Percentiles rank a stretch among this genome's conserved stretches.
Conservation (phyloP, 768 basidiomycete genomes). For the Suillus cothurnatus region DNA sequence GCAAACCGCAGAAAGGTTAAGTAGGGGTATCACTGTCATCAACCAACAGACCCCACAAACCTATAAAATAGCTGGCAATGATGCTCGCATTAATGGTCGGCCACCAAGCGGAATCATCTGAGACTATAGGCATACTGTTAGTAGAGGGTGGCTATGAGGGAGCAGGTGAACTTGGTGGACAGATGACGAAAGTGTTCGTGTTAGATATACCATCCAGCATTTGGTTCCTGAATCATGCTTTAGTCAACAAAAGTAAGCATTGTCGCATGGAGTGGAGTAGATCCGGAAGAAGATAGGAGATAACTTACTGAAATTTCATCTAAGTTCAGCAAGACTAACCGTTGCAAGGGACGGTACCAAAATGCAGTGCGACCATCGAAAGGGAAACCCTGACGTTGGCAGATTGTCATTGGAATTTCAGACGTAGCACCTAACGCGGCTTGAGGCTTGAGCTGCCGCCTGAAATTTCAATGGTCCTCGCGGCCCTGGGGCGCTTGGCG, state of each 20-base stretch:
- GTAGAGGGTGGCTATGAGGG: not conserved
- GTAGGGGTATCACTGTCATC: not conserved
- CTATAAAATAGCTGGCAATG: not conserved
- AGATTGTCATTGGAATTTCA: not conserved
- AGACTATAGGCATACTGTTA: not conserved
- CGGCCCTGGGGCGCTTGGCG: not conserved
- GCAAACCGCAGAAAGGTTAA: too few species aligned
- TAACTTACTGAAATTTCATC: not conserved
- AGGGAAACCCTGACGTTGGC: not conserved
- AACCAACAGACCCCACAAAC: not conserved
- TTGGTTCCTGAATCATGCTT: not conserved
- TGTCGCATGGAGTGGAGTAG: not conserved
- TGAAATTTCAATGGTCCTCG: not conserved
- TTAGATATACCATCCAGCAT: not conserved
- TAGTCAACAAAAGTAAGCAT: not conserved
- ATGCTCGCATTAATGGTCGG: not conserved
- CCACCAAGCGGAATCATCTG: not conserved
- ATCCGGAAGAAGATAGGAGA: not conserved
- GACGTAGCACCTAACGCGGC: too few species aligned
- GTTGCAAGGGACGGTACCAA: not conserved
- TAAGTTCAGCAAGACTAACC: not conserved
- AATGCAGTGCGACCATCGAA: too few species aligned
- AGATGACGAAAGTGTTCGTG: not conserved
- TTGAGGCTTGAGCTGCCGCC: not conserved
- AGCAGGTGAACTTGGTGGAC: not conserved